Conservation (phyloP, 495 filamentous ascomycete species). For the Pseudomonodictys pantanalensis region DNA sequence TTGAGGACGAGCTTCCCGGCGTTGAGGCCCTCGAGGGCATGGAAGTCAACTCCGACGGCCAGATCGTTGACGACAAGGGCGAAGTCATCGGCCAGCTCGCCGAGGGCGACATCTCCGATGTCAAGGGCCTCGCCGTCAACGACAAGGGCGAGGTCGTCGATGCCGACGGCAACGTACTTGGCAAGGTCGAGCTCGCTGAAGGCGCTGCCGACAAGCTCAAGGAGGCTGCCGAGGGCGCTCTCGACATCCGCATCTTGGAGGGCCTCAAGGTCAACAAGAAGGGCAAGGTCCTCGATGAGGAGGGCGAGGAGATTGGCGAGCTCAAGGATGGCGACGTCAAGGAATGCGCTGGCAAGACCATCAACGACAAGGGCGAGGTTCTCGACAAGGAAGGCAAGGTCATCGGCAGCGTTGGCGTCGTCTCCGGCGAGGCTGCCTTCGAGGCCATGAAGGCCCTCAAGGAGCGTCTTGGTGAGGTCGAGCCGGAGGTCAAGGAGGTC, state of each 20-base stretch:
- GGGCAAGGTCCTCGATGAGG: slow-evolving; percentile 54
- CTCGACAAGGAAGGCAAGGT: slow-evolving; percentile 51
- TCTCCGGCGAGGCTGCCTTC: slow-evolving; percentile 53
- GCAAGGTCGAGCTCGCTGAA: slow-evolving; percentile 48
- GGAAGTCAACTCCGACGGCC: slow-evolving; percentile 59
- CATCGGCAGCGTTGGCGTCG: slow-evolving; percentile 50
- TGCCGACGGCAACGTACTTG: slow-evolving; percentile 58
- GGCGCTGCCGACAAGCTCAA: slow-evolving; percentile 44
- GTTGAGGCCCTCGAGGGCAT: slow-evolving; percentile 59
- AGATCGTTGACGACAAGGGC: slow-evolving; percentile 44
- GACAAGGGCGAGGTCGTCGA: slow-evolving; percentile 61
- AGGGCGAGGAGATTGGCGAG: slow-evolving; percentile 52
- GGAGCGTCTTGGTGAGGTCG: slow-evolving; percentile 47
- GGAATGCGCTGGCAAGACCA: slow-evolving; percentile 49
- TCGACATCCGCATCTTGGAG: slow-evolving; percentile 50
- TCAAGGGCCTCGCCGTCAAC: slow-evolving; percentile 54
- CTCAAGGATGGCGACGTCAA: slow-evolving; percentile 50
- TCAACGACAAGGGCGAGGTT: slow-evolving; percentile 52
- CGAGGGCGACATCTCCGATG: slow-evolving; percentile 42
- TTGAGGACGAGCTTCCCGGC: slow-evolving; percentile 49
- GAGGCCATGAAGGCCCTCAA: slow-evolving; percentile 49
- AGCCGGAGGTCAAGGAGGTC: slow-evolving; percentile 23
- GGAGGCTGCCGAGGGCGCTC: slow-evolving; percentile 35
- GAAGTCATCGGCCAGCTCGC: slow-evolving; percentile 43
- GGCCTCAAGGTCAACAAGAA: slow-evolving; percentile 56